phyloP scores from a whole-genome alignment of 257 asterid species.

The Plantago elongata region DNA sequence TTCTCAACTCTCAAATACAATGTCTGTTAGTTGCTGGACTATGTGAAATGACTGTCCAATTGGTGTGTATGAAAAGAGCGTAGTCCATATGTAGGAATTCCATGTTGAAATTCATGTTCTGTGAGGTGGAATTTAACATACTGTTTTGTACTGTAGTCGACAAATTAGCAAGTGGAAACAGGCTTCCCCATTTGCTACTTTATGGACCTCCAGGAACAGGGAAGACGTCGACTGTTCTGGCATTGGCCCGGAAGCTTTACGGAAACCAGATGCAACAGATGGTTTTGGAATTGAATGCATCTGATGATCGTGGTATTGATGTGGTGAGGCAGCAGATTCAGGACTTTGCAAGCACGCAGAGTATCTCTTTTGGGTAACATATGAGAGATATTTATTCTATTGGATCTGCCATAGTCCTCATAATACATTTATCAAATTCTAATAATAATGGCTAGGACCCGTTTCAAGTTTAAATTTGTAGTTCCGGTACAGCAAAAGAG shows the following conservation, averaged over 20 bases:
- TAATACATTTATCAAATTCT: background rate
- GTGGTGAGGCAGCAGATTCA: constrained; percentile 97
- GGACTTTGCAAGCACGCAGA: constrained; percentile 97
- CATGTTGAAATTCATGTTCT: background rate
- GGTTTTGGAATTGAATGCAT: constrained; percentile 97
- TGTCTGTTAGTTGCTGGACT: background rate
- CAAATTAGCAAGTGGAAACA: constrained; percentile 81
- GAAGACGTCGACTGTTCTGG: constrained; percentile 90
- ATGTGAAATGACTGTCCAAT: constrained; percentile 1
- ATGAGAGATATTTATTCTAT: too few species aligned
- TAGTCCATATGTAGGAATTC: background rate
- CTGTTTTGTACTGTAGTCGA: constrained; percentile 53
- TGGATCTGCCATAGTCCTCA: too few species aligned
- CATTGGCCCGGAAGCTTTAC: constrained; percentile 84
- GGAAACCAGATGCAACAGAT: constrained; percentile 78
- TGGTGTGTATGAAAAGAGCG: background rate
- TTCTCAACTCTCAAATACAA: background rate
- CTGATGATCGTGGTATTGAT: constrained; percentile 95
- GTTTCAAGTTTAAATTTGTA: background rate
- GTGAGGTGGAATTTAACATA: background rate
- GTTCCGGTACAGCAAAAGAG: background rate
- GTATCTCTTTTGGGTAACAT: constrained; percentile 81
- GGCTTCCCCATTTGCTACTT: constrained; percentile 85
- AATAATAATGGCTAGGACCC: background rate
- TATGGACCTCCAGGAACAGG: constrained; percentile 99